Conservation (phyloP, 176 grass and related monocot genomes). For the Oryza meyeriana region DNA sequence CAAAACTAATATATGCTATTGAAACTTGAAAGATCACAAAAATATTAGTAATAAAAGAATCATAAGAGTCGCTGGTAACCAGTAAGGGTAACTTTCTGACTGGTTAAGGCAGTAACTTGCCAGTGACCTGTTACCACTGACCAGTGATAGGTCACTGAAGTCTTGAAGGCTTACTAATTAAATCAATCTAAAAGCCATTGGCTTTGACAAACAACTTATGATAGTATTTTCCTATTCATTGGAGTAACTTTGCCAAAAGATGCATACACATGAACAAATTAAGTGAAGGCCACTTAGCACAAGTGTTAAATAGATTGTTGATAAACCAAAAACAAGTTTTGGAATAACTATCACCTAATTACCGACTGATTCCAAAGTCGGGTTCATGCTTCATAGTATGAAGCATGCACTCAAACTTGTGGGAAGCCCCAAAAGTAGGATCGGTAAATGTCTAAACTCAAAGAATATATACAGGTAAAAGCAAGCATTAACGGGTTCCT, state of each 20-base stretch:
- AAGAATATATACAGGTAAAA: background rate
- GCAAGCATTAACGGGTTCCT: background rate
- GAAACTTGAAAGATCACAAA: background rate
- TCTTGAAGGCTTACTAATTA: background rate
- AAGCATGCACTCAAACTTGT: background rate
- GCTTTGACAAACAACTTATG: background rate
- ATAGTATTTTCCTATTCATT: background rate
- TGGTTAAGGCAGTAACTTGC: conserved; percentile 8
- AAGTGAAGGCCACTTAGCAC: background rate
- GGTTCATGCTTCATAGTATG: background rate
- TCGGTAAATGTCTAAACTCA: background rate
- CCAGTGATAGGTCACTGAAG: background rate
- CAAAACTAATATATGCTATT: background rate
- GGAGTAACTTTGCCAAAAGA: background rate
- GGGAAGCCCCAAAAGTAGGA: background rate
- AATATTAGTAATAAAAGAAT: background rate
- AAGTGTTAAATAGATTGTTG: background rate
- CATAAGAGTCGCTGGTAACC: background rate
- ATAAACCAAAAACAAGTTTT: background rate
- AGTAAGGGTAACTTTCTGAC: background rate
- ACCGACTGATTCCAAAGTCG: background rate
- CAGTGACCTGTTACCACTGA: background rate
- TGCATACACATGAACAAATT: background rate
- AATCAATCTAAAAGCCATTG: background rate
- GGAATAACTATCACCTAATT: background rate